Conservation (phyloP, 306 rosid genomes). For the Erythrophleum fordii region DNA sequence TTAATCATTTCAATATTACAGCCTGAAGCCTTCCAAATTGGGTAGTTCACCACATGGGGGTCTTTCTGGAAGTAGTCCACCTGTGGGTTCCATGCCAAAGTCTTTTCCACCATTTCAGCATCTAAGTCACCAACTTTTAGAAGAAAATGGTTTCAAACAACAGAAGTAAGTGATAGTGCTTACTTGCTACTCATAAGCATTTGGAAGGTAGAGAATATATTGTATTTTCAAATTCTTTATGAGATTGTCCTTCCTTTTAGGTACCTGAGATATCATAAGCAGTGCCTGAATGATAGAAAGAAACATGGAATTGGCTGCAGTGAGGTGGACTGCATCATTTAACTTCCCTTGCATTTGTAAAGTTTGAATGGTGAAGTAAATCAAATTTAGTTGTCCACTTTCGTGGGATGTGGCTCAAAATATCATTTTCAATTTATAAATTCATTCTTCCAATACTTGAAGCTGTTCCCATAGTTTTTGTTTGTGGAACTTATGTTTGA, state of each 20-base stretch:
- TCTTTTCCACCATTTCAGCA: constrained; percentile 94
- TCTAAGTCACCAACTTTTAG: constrained; percentile 94
- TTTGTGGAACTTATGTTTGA: constrained; percentile 1
- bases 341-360: constrained; percentile 25
- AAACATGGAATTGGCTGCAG: constrained; percentile 95
- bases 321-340: constrained; percentile 66
- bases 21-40: constrained; percentile 73
- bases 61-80: constrained; percentile 76
- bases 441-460: constrained; percentile 6
- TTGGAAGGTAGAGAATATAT: constrained; percentile 12
- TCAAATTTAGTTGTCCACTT: constrained; percentile 18
- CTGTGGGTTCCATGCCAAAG: constrained; percentile 92
- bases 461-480: neutral
- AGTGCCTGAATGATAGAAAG: constrained; percentile 84
- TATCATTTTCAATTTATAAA: too few relatives aligned
- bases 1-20: constrained; percentile 49
- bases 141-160: constrained; percentile 91
- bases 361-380: constrained; percentile 3
- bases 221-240: constrained; percentile 39
- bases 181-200: constrained; percentile 8
- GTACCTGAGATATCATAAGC: constrained; percentile 74
- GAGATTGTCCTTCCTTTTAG: constrained; percentile 53
- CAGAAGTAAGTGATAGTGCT: constrained; percentile 73
- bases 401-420: neutral
- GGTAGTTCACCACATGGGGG: constrained; percentile 83